A percentile compares a stretch with the other conserved stretches of the same genome.
phyloP scores from a whole-genome alignment of 2,329 filamentous ascomycete genomes.

The Ceratocystis destructans region DNA sequence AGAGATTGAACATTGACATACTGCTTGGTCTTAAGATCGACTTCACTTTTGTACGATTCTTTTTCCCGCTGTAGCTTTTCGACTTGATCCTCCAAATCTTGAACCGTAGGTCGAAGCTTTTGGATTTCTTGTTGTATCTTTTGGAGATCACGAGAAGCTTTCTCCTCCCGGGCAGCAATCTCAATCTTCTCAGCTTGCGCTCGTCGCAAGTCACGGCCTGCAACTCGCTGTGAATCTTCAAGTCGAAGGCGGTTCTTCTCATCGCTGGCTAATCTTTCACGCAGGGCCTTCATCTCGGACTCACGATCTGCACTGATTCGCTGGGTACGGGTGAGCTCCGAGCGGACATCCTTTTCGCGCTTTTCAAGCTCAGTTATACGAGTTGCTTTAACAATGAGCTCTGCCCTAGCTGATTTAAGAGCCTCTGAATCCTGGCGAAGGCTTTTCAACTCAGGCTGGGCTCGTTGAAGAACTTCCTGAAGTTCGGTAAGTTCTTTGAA shows the following conservation, averaged over 20 bases:
- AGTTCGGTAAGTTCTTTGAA: constrained; percentile 81
- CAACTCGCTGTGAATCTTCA: constrained; percentile 63
- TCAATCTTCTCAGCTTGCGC: constrained; percentile 70
- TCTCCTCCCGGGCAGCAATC: constrained; percentile 58
- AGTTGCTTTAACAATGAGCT: constrained; percentile 43
- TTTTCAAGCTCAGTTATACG: constrained; percentile 67
- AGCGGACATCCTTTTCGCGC: constrained; percentile 66
- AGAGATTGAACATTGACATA: constrained; percentile 74
- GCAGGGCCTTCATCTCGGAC: constrained; percentile 59
- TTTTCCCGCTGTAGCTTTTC: constrained; percentile 55
- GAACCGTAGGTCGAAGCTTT: constrained; percentile 47
- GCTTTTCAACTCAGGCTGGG: constrained; percentile 70
- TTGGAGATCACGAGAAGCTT: constrained; percentile 53
- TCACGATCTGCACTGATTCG: constrained; percentile 61
- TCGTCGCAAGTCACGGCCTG: constrained; percentile 63
- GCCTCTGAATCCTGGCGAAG: constrained; percentile 63
- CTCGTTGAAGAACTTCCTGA: constrained; percentile 64
- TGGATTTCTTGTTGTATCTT: constrained; percentile 58
- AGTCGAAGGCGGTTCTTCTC: constrained; percentile 55
- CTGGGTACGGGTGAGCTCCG: constrained; percentile 57
- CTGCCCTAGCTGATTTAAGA: constrained; percentile 61
- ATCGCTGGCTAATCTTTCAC: constrained; percentile 65
- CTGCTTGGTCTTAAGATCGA: constrained; percentile 71
- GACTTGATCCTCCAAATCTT: constrained; percentile 60
- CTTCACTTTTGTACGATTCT: constrained; percentile 58